Base-by-base conservation (phyloP, 106 monocot genomes). In the Acanthochlamys bracteata region DNA sequence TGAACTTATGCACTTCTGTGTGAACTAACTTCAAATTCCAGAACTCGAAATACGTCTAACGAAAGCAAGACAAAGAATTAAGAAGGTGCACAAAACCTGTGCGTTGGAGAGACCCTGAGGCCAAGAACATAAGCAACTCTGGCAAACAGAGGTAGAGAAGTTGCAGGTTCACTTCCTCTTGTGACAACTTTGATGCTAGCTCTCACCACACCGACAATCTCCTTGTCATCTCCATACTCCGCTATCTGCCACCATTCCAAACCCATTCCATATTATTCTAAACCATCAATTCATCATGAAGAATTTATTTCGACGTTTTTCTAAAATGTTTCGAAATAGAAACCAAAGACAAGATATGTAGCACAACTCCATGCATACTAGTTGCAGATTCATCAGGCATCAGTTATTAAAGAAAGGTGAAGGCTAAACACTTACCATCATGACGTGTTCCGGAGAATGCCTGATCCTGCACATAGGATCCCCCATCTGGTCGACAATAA, bases 101-200 rank as follows among this genome's bases (percentile, higher is more conserved):
- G 81, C 22, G 42, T 23, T 2, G 81, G 76, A 8, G 76, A 81
- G 55, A 84, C 84, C 20, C 84, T 67, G 25, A 89, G 74, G 60
- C 89, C 89, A 39, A 89, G 89, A 41, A 89, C 47, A 25, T 84
- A 84, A 54, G 84, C 89, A 6, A 78, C 72, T 60, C 66, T 76
- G 14, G 66, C 70, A 45, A 69, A 80, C 12, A 26, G 8, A 7
- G 77, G 76, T 15, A 27, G n/a, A 26, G 20, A 17, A 17, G 41
- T 24, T 4, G 53, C 42, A 15, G 52, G 15, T 40, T 59, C 70
- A 16, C 59, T 65, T 11, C 78, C 75, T 0, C 68, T 70, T 7
- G 74, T 79, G 24, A 84, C 84, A 11, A 26, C 73, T 66, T 82
- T 80, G 16, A 79, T 59, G 71, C 76, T 68, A 16, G 74, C 70